Percentiles rank a stretch among this genome's conserved stretches.
Conservation (phyloP, 1,139 yeast species). For the Magnusiomyces paraingens region DNA sequence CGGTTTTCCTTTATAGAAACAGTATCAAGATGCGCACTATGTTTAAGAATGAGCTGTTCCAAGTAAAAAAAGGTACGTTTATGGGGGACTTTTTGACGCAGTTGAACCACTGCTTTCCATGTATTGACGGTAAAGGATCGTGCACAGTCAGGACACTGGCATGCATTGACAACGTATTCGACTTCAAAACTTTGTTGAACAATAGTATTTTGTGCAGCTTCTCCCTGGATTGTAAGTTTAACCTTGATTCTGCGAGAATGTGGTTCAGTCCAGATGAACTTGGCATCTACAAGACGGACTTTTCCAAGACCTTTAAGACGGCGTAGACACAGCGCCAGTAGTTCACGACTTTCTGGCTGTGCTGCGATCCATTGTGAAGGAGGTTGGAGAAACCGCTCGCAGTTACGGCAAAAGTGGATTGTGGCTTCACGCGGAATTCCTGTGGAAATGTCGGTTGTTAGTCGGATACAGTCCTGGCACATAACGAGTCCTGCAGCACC, state of each 20-base stretch:
- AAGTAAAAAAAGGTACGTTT: slow-evolving; percentile 91
- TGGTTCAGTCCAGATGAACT: slow-evolving; percentile 98
- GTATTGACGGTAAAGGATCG: slow-evolving; percentile 92
- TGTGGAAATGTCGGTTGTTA: slow-evolving; percentile 89
- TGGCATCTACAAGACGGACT: slow-evolving; percentile 86
- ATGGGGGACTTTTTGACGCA: slow-evolving; percentile 95
- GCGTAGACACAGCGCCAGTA: slow-evolving; percentile 82
- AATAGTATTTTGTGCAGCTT: slow-evolving; percentile 85
- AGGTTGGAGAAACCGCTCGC: slow-evolving; percentile 93
- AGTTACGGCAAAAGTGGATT: slow-evolving; percentile 89
- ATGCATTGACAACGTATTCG: slow-evolving; percentile 87
- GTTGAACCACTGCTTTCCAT: slow-evolving; percentile 96
- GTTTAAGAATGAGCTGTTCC: slow-evolving; percentile 89
- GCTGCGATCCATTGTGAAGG: slow-evolving; percentile 92
- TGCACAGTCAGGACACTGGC: slow-evolving; percentile 99
- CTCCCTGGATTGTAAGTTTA: slow-evolving; percentile 93
- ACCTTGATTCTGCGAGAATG: slow-evolving; percentile 92
- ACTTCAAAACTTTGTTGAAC: slow-evolving; percentile 95
- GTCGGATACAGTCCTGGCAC: slow-evolving; percentile 96
- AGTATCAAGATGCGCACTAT: slow-evolving; percentile 92
- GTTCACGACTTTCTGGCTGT: slow-evolving; percentile 84
- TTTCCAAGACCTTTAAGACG: slow-evolving; percentile 83
- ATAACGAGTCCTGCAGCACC: slow-evolving; percentile 90
- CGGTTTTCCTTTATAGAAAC: slow-evolving; percentile 85
- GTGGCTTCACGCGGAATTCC: slow-evolving; percentile 95